Conservation (phyloP, 2,329 filamentous ascomycete species). For the Fusarium mundagurra region DNA sequence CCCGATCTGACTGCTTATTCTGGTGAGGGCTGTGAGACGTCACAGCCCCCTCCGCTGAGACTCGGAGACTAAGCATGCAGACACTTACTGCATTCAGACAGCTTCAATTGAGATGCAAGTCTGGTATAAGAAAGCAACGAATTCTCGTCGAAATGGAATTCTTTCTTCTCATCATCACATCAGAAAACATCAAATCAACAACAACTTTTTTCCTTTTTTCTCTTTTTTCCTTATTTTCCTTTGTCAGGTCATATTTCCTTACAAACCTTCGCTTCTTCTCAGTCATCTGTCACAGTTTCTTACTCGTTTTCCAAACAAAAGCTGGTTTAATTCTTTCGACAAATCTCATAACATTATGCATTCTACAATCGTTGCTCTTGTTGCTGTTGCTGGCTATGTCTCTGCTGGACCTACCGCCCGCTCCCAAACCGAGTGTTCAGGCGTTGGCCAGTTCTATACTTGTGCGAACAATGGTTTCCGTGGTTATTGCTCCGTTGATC, state of each 20-base stretch:
- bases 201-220: neutral
- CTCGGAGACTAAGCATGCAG: neutral
- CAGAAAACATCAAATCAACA: slow-evolving; percentile 24
- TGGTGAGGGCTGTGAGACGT: slow-evolving; percentile 10
- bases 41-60: slow-evolving; percentile 28
- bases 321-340: neutral
- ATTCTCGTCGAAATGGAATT: neutral
- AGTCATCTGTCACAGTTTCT: slow-evolving; percentile 11
- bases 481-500: slow-evolving; percentile 19
- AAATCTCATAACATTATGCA: slow-evolving; percentile 23
- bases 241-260: slow-evolving; percentile 34
- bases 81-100: neutral
- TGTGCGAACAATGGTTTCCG: slow-evolving; percentile 25
- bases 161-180: slow-evolving; percentile 30
- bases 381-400: slow-evolving; percentile 18
- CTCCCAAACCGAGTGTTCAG: slow-evolving; percentile 20
- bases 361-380: slow-evolving; percentile 25
- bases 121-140: slow-evolving; percentile 9
- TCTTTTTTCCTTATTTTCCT: slow-evolving; percentile 29
- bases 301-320: slow-evolving; percentile 11
- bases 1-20: slow-evolving; percentile 18
- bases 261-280: slow-evolving; percentile 30
- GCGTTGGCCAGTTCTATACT: slow-evolving; percentile 21
- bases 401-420: slow-evolving; percentile 10
- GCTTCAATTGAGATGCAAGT: neutral